Percentiles rank a stretch among this genome's conserved stretches.
Conservation (phyloP, 805 yeast species). For the Myxozyma lipomycoides region DNA sequence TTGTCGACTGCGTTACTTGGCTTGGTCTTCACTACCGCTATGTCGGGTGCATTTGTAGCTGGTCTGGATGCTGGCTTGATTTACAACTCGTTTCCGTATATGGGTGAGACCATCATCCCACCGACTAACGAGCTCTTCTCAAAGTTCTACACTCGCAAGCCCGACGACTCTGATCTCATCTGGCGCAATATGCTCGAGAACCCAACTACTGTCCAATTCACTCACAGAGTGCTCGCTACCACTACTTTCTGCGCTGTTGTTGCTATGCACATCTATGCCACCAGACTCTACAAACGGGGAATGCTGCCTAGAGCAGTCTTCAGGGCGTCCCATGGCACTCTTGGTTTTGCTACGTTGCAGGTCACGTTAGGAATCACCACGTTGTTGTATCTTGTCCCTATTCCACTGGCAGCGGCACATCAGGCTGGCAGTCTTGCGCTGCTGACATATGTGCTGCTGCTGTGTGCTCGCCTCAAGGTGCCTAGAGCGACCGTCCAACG, state of each 20-base stretch:
- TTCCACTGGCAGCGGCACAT: slow-evolving; percentile 88
- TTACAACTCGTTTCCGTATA: slow-evolving; percentile 92
- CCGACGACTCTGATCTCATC: slow-evolving; percentile 66
- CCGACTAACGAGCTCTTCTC: slow-evolving; percentile 73
- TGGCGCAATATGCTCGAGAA: slow-evolving; percentile 95
- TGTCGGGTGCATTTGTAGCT: slow-evolving; percentile 98
- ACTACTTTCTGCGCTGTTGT: slow-evolving; percentile 61
- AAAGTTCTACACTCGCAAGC: slow-evolving; percentile 61
- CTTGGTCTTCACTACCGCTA: slow-evolving; percentile 80
- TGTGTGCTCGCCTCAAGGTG: slow-evolving; percentile 36
- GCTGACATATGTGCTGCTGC: slow-evolving; percentile 69
- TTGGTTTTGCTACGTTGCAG: slow-evolving; percentile 83
- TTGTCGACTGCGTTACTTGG: slow-evolving; percentile 55
- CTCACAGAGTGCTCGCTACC: slow-evolving; percentile 80
- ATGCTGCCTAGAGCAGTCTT: slow-evolving; percentile 56
- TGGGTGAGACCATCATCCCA: slow-evolving; percentile 79
- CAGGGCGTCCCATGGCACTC: slow-evolving; percentile 56
- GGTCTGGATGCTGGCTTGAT: slow-evolving; percentile 97
- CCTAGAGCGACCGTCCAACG: background rate
- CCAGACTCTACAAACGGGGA: slow-evolving; percentile 26
- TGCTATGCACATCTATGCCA: slow-evolving; percentile 54
- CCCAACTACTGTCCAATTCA: slow-evolving; percentile 91
- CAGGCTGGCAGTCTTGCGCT: slow-evolving; percentile 95
- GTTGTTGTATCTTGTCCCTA: slow-evolving; percentile 82
- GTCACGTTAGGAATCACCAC: slow-evolving; percentile 84